Base-by-base conservation (phyloP, 148 eudicot species). In the Chenopodium suecicum region DNA sequence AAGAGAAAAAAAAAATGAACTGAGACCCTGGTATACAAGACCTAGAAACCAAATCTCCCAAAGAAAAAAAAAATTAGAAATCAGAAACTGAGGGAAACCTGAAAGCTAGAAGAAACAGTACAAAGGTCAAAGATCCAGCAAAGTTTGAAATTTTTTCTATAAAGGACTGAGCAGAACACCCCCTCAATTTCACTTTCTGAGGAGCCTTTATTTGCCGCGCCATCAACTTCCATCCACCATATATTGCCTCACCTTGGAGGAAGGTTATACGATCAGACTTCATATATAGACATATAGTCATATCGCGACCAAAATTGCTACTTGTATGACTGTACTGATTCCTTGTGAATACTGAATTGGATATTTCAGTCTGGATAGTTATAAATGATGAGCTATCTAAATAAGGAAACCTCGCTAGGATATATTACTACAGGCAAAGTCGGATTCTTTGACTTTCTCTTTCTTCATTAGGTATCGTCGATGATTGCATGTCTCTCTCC, bases 371-470 rank as follows among this genome's bases (percentile, higher is more conserved):
- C 81, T 48, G 78, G 25, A 69, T 71, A 47, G 81, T 56, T 82
- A 70, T 11, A 56, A 9, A 34, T 62, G 31, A 14, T 70, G 63
- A 1, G 63, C 77, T 74, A 74, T 25, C 65, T 69, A 84, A 50
- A 52, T 47, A 25, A 47, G 23, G 27, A 65, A 58, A 74, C 1
- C 34, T 66, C 37, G 7, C 32, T 25, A 52, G 3, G n/a, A 50
- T 54, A 14, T n/a, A 23, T 8, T 74, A 85, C 91, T 93, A 95
- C 70, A 91, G 87, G 86, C 96, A 92, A 80, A 92, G 94, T n/a
- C 92, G 91, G 8, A 85, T 79, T 81, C 90, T 80, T 58, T 79
- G 90, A 48, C 86, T 85, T 72, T 90, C 90, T 37, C 86, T 85
- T 73, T 89, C 94, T 37, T 89, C 87, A 9, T 68, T 79, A 27